Base-by-base conservation (phyloP, 768 basidiomycete genomes). In the Saitozyma sp. region DNA sequence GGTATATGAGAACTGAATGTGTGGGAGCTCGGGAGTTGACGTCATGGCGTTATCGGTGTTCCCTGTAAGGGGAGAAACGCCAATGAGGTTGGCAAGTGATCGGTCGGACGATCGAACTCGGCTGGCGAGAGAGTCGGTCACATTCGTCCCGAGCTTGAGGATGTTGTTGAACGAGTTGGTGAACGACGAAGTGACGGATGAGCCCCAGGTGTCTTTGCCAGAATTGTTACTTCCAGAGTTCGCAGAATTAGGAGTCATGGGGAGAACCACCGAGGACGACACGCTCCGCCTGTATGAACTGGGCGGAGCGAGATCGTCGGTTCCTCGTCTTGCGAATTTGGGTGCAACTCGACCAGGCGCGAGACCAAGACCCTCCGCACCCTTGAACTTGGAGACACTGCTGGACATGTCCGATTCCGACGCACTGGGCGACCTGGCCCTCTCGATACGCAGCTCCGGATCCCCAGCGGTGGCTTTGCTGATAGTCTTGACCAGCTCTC, bases 1-100 rank as follows among this genome's bases (percentile, higher is more conserved):
- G 1, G 87, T 87, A 85, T 87, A 89, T 62, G 89, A 87, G 64
- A 90, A 89, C 78, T 89, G 88, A 81, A 91, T 86, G 75, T 92
- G 90, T 3, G 90, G 90, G 19, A 85, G 84, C 13, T 88, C 87
- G 70, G 89, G 88, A 41, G 88, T 85, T 5, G 75, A 50, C 14
- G 60, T 43, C 4, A 69, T 50, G 4, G 70, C 63, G 40, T 66
- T 71, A 46, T 69, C 72, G 50, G 59, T 60, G 20, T 45, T 61
- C 29, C 29, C 29, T 5, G 29, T 29, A 29, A 29, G 29, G 29
- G 29, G 29, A 2, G 29, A 29, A 19, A 64, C 71, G 37, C 70
- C 72, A 9, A 70, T 71, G 6, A 76, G 45, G 6, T 73, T 45
- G 7, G 71, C 63, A 6, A 76, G 54, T 1, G 74, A 69, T 50